Evolutionary conservation across 1,139 yeast species (phyloP), one percentile per base, ranked within the genome.

Genomic region (Wickerhamiella infanticola): DNA sequence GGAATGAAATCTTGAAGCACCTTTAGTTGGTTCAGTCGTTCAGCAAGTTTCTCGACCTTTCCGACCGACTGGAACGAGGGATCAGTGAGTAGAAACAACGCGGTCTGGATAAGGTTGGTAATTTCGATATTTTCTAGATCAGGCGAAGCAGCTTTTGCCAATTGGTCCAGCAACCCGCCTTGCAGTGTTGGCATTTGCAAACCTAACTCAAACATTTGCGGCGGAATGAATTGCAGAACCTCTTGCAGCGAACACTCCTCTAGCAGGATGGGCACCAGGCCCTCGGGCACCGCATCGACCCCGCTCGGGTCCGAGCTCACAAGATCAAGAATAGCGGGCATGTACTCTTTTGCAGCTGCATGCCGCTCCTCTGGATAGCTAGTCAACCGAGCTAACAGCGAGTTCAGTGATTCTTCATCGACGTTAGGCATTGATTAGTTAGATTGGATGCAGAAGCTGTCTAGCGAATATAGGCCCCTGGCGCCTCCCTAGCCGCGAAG

Each of bases 311-410:
- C 29, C 18, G 27, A 27, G 3, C 23, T 26, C 8, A 47, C 47
- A 13, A 51, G 41, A 40, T 43, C 45, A 11, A 48, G 42, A 2
- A 53, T 43, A 37, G 44, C 43, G 23, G 51, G 53, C n/a, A 51
- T 40, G 3, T 49, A 41, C 29, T 18, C 39, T 9, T 29, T 37
- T 47, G 49, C 11, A 40, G 29, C 26, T 33, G 24, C 29, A 4
- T 8, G 25, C 8, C 41, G 44, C n/a, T 25, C 41, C 24, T 24
- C 41, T 5, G 46, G 44, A 26, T 45, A 41, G 24, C 35, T 37
- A n/a, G 35, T 37, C 11, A 44, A 26, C 23, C 24, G 26, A 35
- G 45, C 44, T 7, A 48, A 47, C n/a, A 45, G 27, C 27, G 37
- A 35, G 26, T 47, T 49, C 23, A 53, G 47, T 4, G 41, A 42